Evolutionary conservation across 148 eudicot genomes (phyloP), one percentile per base, ranked within the genome.

Genomic region (Camellia granthamiana): DNA sequence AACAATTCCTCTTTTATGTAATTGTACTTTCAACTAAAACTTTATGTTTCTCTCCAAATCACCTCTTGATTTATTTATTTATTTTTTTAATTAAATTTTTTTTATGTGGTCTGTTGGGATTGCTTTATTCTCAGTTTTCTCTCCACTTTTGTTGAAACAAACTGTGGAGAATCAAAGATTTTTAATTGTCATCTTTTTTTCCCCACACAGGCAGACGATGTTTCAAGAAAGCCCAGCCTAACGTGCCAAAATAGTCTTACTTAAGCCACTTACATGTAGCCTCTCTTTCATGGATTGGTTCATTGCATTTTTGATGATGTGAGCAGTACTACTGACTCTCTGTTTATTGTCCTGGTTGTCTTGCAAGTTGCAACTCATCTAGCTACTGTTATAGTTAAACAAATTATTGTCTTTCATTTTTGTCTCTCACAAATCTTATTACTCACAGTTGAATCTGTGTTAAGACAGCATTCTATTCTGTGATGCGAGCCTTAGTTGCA

Each of bases 391-490:
- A 71, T 46, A n/a, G 7, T 54, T 4, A 71, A 70, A n/a, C 47
- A 19, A 69, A 51, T 47, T 69, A 43, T 55, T 8, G 23, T 69
- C 73, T 72, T 72, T 72, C 59, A 23, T 54, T 58, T 30, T 71
- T 0, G 38, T 71, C 41, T 71, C 41, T 43, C 8, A 15, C 2
- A 42, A 43, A 43, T 15, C 4, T 3, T n/a, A 69, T 69, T 71
- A 14, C n/a, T 15, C 43, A 51, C 6, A 54, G 61, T 54, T 11
- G 38, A 15, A 56, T n/a, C 47, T 54, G 60, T 67, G 71, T 42
- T 78, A 10, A 14, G 23, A 13, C 30, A 49, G 18, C 38, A 16
- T 51, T 69, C 7, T 54, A 69, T 78, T 49, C 46, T 3, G 18
- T 13, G 9, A 38, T 3, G 49, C 4, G 16, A 75, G n/a, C 78